These are phyloP conservation scores for Monilinia polystroma DNA, from an alignment of 2,329 filamentous ascomycete genomes.

Conservation along the genomic window DNA sequence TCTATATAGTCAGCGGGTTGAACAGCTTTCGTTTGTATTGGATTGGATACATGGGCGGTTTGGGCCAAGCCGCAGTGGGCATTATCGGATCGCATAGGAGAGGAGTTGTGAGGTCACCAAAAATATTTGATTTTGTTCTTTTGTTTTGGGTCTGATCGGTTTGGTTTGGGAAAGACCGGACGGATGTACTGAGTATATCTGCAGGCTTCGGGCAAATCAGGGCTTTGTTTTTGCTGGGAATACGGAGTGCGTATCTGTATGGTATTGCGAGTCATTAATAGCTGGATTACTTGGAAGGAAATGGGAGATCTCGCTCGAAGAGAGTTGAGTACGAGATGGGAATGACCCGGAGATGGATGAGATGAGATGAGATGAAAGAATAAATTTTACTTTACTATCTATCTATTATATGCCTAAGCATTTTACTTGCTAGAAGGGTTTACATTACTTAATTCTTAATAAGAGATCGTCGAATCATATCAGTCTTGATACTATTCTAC, in stretches of 20 bases:
- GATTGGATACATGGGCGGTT: constrained; percentile 5
- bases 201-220: not conserved
- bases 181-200: constrained; percentile 10
- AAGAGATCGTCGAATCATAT: constrained; percentile 8
- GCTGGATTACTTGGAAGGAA: constrained; percentile 6
- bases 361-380: constrained; percentile 19
- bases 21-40: constrained; percentile 8
- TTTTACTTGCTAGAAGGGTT: constrained; percentile 1
- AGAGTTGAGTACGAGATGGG: constrained; percentile 10
- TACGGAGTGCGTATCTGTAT: constrained; percentile 13
- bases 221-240: constrained; percentile 12
- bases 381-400: constrained; percentile 15
- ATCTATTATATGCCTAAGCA: constrained; percentile 1
- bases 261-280: constrained; percentile 15
- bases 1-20: constrained; percentile 4
- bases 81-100: constrained; percentile 17
- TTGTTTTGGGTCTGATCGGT: constrained; percentile 7
- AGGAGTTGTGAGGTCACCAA: constrained; percentile 17
- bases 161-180: not conserved
- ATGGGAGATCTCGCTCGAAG: constrained; percentile 2
- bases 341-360: constrained; percentile 13
- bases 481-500: not conserved
- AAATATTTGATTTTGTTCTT: constrained; percentile 6
- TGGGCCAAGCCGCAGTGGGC: constrained; percentile 11
- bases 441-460: constrained; percentile 15